Conservation (phyloP, 2,329 filamentous ascomycete species). For the Zarea fungicola region DNA sequence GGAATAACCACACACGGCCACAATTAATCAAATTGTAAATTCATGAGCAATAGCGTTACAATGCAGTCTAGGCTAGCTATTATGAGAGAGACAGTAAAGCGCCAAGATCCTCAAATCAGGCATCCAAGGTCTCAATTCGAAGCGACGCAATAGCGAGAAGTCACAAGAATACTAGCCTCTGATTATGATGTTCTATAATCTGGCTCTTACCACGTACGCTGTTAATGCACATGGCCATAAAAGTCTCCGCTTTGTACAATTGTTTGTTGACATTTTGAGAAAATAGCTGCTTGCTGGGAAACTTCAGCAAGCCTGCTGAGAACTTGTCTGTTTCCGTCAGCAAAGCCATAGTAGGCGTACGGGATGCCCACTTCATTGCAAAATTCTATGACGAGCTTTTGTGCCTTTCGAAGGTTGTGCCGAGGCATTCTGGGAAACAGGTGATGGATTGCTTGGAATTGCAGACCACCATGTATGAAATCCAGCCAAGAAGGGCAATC, state of each 20-base stretch:
- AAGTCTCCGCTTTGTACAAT: conserved; percentile 29
- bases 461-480: conserved; percentile 81
- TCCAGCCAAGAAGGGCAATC: conserved; percentile 85
- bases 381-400: conserved; percentile 73
- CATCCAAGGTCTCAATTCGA: too few relatives aligned
- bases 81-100: too few relatives aligned
- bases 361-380: conserved; percentile 77
- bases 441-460: conserved; percentile 87
- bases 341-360: conserved; percentile 81
- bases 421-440: conserved; percentile 77
- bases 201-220: too few relatives aligned
- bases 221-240: conserved; percentile 7
- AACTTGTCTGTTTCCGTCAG: conserved; percentile 76
- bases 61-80: too few relatives aligned
- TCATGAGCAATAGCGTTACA: too few relatives aligned
- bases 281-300: conserved; percentile 69
- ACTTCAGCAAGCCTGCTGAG: conserved; percentile 73
- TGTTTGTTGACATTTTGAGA: conserved; percentile 66
- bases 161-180: too few relatives aligned
- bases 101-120: too few relatives aligned
- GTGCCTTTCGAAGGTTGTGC: conserved; percentile 73
- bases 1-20: too few relatives aligned
- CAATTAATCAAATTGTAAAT: too few relatives aligned
- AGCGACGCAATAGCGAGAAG: too few relatives aligned
- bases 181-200: too few relatives aligned